These are phyloP conservation scores for Emmonsiellopsis sp. DNA, from an alignment of 2,329 filamentous ascomycete genomes.

Conservation along the genomic window DNA sequence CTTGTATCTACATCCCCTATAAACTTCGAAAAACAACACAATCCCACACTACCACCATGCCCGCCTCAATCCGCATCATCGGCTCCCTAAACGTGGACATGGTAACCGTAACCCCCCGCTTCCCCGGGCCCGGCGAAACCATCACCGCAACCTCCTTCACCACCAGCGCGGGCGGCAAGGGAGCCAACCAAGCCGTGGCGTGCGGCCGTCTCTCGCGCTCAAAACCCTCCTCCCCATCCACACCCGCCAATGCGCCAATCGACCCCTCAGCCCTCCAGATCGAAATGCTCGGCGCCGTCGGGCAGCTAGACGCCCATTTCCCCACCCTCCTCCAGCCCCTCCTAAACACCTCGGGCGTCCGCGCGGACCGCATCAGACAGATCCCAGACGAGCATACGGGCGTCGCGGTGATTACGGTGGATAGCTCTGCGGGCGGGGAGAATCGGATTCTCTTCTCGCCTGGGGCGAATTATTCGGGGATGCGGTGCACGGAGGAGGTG, in stretches of 20 bases:
- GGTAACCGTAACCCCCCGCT: constrained; percentile 74
- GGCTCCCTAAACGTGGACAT: constrained; percentile 94
- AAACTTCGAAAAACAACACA: neutral
- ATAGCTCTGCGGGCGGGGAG: constrained; percentile 58
- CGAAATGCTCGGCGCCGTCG: constrained; percentile 67
- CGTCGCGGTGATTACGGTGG: constrained; percentile 67
- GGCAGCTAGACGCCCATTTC: constrained; percentile 52
- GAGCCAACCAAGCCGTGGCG: constrained; percentile 89
- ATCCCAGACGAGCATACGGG: constrained; percentile 50
- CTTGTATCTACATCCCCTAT: no score
- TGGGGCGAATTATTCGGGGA: constrained; percentile 55
- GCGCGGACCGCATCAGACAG: constrained; percentile 45
- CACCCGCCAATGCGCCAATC: constrained; percentile 14
- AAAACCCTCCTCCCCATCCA: constrained; percentile 20
- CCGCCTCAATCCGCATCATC: constrained; percentile 63
- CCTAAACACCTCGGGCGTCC: constrained; percentile 54
- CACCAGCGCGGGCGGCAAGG: constrained; percentile 83
- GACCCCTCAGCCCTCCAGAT: constrained; percentile 35
- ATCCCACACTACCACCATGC: constrained; percentile 19
- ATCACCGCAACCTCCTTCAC: constrained; percentile 69
- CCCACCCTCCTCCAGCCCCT: constrained; percentile 50
- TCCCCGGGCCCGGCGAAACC: constrained; percentile 79
- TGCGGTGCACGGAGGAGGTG: constrained; percentile 31
- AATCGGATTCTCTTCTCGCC: constrained; percentile 68
- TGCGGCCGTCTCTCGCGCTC: constrained; percentile 69